Percentiles rank a stretch among this genome's conserved stretches.
Evolutionary conservation across 805 yeast genomes (phyloP).

Genomic region (Saturnispora galanensis): DNA sequence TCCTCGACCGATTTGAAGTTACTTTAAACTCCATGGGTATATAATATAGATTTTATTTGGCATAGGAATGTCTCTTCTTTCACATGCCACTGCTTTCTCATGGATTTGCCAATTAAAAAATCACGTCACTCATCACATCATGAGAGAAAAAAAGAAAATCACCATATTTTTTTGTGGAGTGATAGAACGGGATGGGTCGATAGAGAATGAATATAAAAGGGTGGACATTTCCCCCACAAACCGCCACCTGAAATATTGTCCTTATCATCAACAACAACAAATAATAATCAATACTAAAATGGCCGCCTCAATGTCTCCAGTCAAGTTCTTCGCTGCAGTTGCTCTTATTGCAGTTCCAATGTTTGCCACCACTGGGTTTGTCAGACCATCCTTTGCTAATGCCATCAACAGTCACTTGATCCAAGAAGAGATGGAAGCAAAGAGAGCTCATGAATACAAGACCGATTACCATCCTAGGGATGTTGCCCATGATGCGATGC

Average conservation of each 20-base stretch:
- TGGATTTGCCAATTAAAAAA: too few relatives aligned
- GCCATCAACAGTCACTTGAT: conserved; percentile 26
- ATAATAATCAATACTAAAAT: neutral
- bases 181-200: too few relatives aligned
- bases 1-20: too few relatives aligned
- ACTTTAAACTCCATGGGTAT: too few relatives aligned
- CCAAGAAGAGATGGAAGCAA: conserved; percentile 25
- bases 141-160: too few relatives aligned
- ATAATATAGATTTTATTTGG: too few relatives aligned
- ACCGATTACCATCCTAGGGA: conserved; percentile 20
- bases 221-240: neutral
- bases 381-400: conserved; percentile 29
- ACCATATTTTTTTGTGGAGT: too few relatives aligned
- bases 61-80: too few relatives aligned
- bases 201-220: neutral
- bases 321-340: conserved; percentile 22
- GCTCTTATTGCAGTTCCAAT: conserved; percentile 24
- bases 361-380: conserved; percentile 16
- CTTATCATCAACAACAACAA: too few relatives aligned
- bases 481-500: conserved; percentile 18
- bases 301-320: conserved; percentile 18
- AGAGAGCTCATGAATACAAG: conserved; percentile 20
- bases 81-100: too few relatives aligned
- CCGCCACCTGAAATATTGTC: neutral
- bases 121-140: too few relatives aligned